Conservation (phyloP, 2,329 filamentous ascomycete species). For the Colletotrichum sansevieriae region DNA sequence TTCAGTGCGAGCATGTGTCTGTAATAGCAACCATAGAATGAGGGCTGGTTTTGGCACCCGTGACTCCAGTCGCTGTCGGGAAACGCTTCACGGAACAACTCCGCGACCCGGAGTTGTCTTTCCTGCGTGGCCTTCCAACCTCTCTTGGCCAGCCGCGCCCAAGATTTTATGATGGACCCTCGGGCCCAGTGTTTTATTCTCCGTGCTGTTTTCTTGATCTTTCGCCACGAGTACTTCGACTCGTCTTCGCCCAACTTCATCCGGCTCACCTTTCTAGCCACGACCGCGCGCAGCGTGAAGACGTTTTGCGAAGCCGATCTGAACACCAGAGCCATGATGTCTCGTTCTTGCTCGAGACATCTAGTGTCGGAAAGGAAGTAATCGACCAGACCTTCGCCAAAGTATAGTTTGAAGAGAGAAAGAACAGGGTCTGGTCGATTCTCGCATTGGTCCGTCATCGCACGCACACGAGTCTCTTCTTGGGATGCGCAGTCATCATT, state of each 20-base stretch:
- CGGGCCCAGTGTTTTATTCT: neutral
- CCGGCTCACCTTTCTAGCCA: neutral
- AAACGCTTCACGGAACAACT: neutral
- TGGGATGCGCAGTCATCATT: no score
- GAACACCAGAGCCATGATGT: conserved; percentile 4
- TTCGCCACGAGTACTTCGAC: neutral
- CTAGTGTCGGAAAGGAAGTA: neutral
- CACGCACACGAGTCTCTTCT: no score
- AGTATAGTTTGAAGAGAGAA: conserved; percentile 1
- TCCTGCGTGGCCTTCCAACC: neutral
- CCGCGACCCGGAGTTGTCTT: neutral
- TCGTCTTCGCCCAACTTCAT: no score
- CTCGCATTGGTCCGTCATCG: neutral
- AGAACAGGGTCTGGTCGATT: neutral
- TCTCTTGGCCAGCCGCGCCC: neutral
- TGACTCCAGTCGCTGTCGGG: neutral
- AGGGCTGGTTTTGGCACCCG: neutral
- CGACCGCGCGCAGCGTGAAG: neutral
- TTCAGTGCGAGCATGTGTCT: neutral
- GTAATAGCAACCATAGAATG: neutral
- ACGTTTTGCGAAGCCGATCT: conserved; percentile 1
- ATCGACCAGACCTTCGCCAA: neutral
- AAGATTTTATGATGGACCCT: conserved; percentile 3
- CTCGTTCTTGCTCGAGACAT: neutral
- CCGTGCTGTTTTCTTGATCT: neutral